phyloP scores from a whole-genome alignment of 805 yeast species.

The Candida coquimbonensis region DNA sequence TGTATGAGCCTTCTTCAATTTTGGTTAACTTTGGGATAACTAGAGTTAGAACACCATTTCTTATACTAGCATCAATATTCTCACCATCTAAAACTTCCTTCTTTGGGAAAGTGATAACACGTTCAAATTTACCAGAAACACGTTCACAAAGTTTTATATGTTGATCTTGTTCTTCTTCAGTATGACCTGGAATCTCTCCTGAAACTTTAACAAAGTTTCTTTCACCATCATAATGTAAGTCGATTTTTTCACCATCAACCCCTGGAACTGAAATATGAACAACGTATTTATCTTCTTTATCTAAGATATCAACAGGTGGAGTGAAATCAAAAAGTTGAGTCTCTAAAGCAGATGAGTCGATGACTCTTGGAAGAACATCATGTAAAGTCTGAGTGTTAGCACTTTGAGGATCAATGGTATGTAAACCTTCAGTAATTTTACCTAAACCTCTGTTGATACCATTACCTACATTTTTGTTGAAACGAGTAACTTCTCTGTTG shows the following conservation, averaged over 20 bases:
- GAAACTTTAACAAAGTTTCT: slow-evolving; percentile 34
- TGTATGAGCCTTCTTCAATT: not conserved
- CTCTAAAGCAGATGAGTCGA: slow-evolving; percentile 23
- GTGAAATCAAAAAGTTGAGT: slow-evolving; percentile 18
- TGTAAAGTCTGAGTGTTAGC: not conserved
- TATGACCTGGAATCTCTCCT: slow-evolving; percentile 34
- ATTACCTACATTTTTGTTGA: not conserved
- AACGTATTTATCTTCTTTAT: slow-evolving; percentile 34
- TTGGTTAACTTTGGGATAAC: slow-evolving; percentile 15
- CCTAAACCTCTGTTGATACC: not conserved
- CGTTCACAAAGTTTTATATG: slow-evolving; percentile 29
- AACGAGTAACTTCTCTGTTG: not conserved
- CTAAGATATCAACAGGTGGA: slow-evolving; percentile 42
- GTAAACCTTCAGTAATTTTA: not conserved
- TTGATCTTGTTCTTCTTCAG: slow-evolving; percentile 18
- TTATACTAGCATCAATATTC: slow-evolving; percentile 37
- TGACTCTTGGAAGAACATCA: slow-evolving; percentile 17
- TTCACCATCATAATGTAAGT: slow-evolving; percentile 40
- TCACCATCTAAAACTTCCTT: slow-evolving; percentile 31
- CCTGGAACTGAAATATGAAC: slow-evolving; percentile 43
- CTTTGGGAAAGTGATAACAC: slow-evolving; percentile 35
- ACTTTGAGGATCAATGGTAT: not conserved
- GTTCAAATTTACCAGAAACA: slow-evolving; percentile 33
- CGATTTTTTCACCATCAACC: slow-evolving; percentile 35
- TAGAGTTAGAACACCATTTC: slow-evolving; percentile 38